Evolutionary conservation across 257 asterid species (phyloP).

Genomic region (Solanum sitiens): DNA sequence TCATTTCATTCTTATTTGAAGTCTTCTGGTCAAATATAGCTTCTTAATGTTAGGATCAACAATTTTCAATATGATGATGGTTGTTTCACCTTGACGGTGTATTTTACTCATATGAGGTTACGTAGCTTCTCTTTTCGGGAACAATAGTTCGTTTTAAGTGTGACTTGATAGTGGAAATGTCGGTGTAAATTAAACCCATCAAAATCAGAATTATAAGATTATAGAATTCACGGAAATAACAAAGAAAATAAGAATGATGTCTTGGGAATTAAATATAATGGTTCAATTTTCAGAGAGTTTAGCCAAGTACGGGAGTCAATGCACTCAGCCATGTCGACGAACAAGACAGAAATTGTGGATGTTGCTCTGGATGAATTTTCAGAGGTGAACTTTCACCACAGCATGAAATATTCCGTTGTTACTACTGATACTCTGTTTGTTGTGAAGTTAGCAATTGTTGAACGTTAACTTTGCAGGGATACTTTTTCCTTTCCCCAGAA

Average conservation of each 20-base stretch:
- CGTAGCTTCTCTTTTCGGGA: not conserved
- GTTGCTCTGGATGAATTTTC: conserved; percentile 67
- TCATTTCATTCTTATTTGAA: not conserved
- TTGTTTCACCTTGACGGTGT: not conserved
- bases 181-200: not conserved
- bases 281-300: conserved; percentile 37
- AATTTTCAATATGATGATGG: not conserved
- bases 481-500: conserved; percentile 51
- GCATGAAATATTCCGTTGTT: not conserved
- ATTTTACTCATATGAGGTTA: not conserved
- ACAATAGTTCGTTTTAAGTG: not conserved
- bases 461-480: conserved; percentile 43
- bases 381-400: conserved; percentile 32
- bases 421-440: not conserved
- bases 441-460: not conserved
- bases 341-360: conserved; percentile 73
- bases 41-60: not conserved
- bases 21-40: not conserved
- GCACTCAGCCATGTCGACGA: conserved; percentile 67
- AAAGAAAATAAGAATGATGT: not conserved
- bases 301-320: conserved; percentile 49
- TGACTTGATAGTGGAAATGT: not conserved
- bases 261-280: not conserved
- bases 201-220: not conserved
- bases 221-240: not conserved